Evolutionary conservation across 2,329 filamentous ascomycete genomes (phyloP).

Genomic region (Diaporthe citrichinensis): DNA sequence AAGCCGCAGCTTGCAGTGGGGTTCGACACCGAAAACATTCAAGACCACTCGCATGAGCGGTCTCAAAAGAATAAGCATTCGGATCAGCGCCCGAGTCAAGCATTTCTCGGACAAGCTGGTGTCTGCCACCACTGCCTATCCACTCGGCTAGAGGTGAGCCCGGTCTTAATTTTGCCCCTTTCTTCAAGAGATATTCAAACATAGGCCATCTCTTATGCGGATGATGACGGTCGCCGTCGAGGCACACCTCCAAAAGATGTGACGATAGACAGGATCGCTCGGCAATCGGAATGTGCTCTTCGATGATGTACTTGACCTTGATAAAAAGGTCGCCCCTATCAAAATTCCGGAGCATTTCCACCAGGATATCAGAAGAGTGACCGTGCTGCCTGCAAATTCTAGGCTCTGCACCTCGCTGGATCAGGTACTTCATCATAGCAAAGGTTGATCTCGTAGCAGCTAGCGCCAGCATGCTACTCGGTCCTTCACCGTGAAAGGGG

Average conservation of each 20-base stretch:
- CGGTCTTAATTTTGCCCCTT: background rate
- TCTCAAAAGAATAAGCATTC: background rate
- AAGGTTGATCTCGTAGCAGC: no score
- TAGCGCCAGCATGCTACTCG: no score
- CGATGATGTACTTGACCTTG: no score
- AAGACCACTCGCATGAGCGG: no score
- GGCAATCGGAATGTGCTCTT: background rate
- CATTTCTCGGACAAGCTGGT: conserved; percentile 5
- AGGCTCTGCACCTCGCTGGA: background rate
- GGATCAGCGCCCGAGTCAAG: background rate
- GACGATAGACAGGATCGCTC: background rate
- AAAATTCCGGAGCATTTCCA: background rate
- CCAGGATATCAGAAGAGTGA: background rate
- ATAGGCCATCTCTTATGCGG: no score
- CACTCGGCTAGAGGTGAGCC: background rate
- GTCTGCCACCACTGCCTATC: conserved; percentile 1
- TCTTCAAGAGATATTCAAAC: background rate
- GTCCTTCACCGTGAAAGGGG: no score
- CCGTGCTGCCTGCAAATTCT: fast-evolving
- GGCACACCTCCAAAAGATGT: background rate
- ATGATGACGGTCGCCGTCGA: no score
- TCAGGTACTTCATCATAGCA: conserved; percentile 13
- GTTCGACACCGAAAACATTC: no score
- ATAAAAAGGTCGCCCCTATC: no score
- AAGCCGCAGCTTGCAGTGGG: conserved; percentile 24